Base-by-base conservation (phyloP, 2,329 filamentous ascomycete genomes). In the Ophiostoma pallidulum region DNA sequence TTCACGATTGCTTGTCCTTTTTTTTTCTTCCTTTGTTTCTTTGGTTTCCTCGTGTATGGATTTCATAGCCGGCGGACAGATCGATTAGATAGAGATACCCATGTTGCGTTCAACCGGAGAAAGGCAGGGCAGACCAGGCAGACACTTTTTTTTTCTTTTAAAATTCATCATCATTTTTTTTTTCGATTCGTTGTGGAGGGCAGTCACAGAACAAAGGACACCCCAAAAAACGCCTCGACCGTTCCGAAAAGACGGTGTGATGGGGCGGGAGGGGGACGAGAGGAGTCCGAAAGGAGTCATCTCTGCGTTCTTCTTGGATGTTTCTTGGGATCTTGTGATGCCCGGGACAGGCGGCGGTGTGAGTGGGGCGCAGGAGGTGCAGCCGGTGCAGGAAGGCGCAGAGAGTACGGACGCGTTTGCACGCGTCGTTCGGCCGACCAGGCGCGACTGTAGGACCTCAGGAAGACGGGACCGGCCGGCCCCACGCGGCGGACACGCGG, bases 11-110 rank as follows among this genome's bases (percentile, higher is more conserved):
- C 16, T 18, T 14, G 10, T 19, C 7, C 3, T 8, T 19, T n/a
- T n/a, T 16, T 16, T 39, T 26, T 8, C 20, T 10, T 26, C 14
- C 35, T 35, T 12, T 24, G 24, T 18, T n/a, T 29, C 29, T 18
- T 26, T 33, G 36, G 45, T 47, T 51, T 43, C 32, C 16, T 19
- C 22, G 26, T 41, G 42, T 31, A 7, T 36, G 29, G 14, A 18
- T 44, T 36, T 41, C 24, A 5, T 26, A 41, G 28, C 31, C 20
- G 29, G 26, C 41, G 13, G 37, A 32, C 41, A 33, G 22, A 28
- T 46, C 41, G 48, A 51, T 51, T 52, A 48, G 51, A 50, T 51
- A 48, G 45, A 52, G 48, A 52, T 50, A 52, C 43, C 40, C 40
- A 36, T 16, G 20, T 29, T 45, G 14, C 9, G 19, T 41, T 47